Evolutionary conservation across 225 moss, liverwort and hornwort species (phyloP), one percentile per base, ranked within the genome.

Genomic region (Polytrichum commune): DNA sequence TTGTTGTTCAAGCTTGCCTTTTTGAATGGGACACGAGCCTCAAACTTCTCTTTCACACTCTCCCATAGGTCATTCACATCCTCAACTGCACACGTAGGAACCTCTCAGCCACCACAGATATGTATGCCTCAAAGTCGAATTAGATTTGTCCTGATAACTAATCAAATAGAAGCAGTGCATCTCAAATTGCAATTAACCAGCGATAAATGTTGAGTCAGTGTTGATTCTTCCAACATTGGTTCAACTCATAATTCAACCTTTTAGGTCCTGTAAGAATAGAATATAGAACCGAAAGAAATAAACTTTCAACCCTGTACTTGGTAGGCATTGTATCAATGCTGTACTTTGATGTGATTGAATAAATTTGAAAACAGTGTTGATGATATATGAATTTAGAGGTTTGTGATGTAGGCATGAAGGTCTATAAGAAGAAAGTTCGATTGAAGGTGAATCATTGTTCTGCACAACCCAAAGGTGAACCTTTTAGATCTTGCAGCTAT

Each of bases 11-110:
- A 67, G 57, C 79, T 80, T 25, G 83, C 86, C 66, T 86, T 84
- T 66, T 75, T 86, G 68, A 90, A 90, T 7, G 89, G 89, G 61
- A 86, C 79, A 3, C 86, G 89, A 24, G 71, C 74, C 69, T 86
- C 86, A 56, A 90, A 90, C 18, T 67, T 72, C 61, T 84, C 86
- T 74, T 75, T 76, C 26, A 90, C 71, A 64, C 63, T 75, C 20
- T 86, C 83, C 89, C 89, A 90, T 56, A 90, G 57, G 55, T 86
- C 86, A 69, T 79, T 77, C 16, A 90, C 84, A 72, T 90, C 89
- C 73, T 86, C 86, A 78, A 90, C 86, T 84, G 89, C 84, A 60
- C 19, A 55, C 19, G 8, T 32, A 74, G 20, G 18, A 70, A 35
- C 53, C 54, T 29, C 28, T 73, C 18, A 23, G 69, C 29, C 26